phyloP scores from a whole-genome alignment of 1,284 basidiomycete species.

The Microbotryum scabiosae region DNA sequence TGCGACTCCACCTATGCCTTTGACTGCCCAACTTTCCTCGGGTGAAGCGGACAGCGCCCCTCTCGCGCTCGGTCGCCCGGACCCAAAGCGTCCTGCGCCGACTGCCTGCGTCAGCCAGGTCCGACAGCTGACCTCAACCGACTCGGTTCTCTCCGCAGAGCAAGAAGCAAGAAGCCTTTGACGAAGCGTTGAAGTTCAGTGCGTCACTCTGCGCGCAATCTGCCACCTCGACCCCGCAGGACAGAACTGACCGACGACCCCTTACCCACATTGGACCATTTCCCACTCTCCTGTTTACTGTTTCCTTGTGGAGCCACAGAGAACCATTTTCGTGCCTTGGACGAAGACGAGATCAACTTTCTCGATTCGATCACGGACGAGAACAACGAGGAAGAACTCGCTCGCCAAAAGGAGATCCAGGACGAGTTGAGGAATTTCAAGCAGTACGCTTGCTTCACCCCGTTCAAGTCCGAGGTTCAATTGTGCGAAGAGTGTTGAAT shows the following conservation, averaged over 20 bases:
- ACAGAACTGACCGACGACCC: background rate
- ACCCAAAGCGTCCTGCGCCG: too few species aligned
- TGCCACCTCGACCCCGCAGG: background rate
- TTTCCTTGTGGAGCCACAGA: constrained; percentile 43
- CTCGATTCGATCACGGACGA: constrained; percentile 70
- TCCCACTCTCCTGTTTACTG: background rate
- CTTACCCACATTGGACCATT: background rate
- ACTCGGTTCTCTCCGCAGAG: background rate
- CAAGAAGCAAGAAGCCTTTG: constrained; percentile 83
- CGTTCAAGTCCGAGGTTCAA: too few species aligned
- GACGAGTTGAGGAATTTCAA: constrained; percentile 69
- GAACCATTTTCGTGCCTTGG: constrained; percentile 82
- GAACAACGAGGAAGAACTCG: constrained; percentile 62
- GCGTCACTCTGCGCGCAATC: constrained; percentile 14
- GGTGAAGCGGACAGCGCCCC: too few species aligned
- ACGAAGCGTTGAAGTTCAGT: constrained; percentile 82
- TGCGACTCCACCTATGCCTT: too few species aligned
- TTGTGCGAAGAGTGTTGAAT: too few species aligned
- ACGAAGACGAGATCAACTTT: constrained; percentile 81
- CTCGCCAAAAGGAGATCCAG: constrained; percentile 64
- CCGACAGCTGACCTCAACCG: background rate
- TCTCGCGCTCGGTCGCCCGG: too few species aligned
- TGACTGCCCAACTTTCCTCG: too few species aligned
- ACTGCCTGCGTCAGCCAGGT: background rate
- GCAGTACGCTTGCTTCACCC: constrained; percentile 48